A percentile compares a stretch with the other conserved stretches of the same genome.
Conservation (phyloP, 371 early-diverging fungal species). For the Thermomucor indicae-seudaticae region DNA sequence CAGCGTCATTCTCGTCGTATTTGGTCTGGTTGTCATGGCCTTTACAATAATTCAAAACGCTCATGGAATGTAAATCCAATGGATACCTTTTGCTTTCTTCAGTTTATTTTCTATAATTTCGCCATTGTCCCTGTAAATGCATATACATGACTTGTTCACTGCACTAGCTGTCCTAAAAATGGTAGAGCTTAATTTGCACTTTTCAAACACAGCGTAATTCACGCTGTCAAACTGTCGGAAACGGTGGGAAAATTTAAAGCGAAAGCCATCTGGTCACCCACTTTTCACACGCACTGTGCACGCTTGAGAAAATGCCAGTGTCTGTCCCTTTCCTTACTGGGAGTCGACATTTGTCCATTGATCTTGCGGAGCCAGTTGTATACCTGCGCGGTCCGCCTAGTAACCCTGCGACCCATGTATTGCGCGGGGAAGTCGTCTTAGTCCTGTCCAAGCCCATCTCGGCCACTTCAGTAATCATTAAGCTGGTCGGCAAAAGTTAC, state of each 20-base stretch:
- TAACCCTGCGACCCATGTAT: conserved; percentile 29
- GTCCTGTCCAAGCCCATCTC: conserved; percentile 32
- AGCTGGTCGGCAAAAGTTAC: conserved; percentile 35
- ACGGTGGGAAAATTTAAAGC: no score
- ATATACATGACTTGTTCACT: no score
- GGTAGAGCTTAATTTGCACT: no score
- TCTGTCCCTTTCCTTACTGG: conserved; percentile 40
- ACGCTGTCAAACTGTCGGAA: no score
- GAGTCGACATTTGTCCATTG: conserved; percentile 36
- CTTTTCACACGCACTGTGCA: no score
- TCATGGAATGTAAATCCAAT: no score
- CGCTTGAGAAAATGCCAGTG: conserved; percentile 16
- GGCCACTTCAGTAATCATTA: conserved; percentile 24
- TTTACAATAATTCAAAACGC: conserved; percentile 14
- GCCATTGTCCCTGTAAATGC: no score
- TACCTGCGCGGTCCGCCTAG: conserved; percentile 29
- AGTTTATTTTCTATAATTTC: no score
- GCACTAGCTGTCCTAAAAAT: no score
- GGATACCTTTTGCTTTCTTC: no score
- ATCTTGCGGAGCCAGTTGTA: conserved; percentile 43
- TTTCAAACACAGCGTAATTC: no score
- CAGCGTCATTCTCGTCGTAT: conserved; percentile 9
- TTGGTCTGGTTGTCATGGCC: conserved; percentile 16
- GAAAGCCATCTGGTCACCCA: no score
- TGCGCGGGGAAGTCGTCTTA: conserved; percentile 41